Base-by-base conservation (phyloP, 2,329 filamentous ascomycete species). In the Fusarium sp. region DNA sequence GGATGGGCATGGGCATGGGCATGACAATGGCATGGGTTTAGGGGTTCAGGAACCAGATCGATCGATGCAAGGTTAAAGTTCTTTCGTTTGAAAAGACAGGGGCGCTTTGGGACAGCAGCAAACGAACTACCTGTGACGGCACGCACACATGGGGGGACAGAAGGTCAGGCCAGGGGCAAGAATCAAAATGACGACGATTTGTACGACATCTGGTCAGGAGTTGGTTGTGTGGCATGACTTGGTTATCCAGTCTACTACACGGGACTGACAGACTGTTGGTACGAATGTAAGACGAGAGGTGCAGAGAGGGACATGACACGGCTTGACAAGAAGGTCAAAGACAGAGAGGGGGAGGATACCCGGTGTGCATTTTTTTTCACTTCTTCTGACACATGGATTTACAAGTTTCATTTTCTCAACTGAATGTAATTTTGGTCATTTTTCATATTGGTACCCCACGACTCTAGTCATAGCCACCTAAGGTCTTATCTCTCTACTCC, bases 191-290 rank as follows among this genome's bases (percentile, higher is more conserved):
- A 62, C 74, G 64, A 76, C 54, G 74, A 75, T 56, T 52, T 77
- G 74, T 76, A 78, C 66, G 76, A 77, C 67, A 67, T 64, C 47
- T 52, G 70, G 69, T 58, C 58, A 61, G 58, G 66, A 70, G 66
- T 54, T 56, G 61, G 67, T 69, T 57, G 24, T 45, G 40, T 64
- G 59, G 34, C 40, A 45, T 52, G 31, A 38, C 37, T 62, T 52
- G 42, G 37, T 29, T 50, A 34, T 34, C 31, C 31, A 34, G n/a
- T 50, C 38, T 29, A 20, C 34, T 62, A 18, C 35, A 14, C 2
- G 31, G 31, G 31, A n/a, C 22, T 54, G 27, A 56, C 22, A 13
- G 22, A 45, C 20, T 29, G 31, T n/a, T 57, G 63, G 57, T 27
- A 57, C 67, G 62, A 70, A 69, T 77, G 75, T 77, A 77, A 63